Conservation (phyloP, 2,329 filamentous ascomycete species). For the Mariannaea sp. region DNA sequence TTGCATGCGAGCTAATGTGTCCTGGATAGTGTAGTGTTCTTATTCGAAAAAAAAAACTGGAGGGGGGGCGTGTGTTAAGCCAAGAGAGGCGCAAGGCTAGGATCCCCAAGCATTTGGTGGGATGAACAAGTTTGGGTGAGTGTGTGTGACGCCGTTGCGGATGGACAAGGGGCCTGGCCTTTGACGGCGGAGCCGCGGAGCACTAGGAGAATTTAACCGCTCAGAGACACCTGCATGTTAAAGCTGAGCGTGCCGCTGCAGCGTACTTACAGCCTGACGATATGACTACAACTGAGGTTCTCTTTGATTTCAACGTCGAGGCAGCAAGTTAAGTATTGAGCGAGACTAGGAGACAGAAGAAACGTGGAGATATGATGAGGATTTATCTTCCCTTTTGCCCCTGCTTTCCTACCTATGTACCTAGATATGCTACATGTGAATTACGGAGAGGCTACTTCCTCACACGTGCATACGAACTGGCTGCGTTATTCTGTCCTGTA, state of each 20-base stretch:
- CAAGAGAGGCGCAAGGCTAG: slow-evolving; percentile 5
- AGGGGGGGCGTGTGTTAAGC: slow-evolving; percentile 8
- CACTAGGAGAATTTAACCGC: slow-evolving; percentile 40
- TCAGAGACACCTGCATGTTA: slow-evolving; percentile 17
- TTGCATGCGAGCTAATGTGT: slow-evolving; percentile 16
- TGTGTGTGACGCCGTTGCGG: slow-evolving; percentile 35
- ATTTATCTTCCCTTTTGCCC: too few species aligned
- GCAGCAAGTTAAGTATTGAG: too few species aligned
- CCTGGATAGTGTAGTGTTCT: not conserved
- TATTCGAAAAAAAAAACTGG: not conserved
- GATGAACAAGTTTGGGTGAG: slow-evolving; percentile 21
- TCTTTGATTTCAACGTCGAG: too few species aligned
- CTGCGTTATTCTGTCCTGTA: too few species aligned
- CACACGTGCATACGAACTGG: too few species aligned
- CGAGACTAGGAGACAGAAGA: too few species aligned
- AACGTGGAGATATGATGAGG: too few species aligned
- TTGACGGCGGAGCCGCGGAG: slow-evolving; percentile 14
- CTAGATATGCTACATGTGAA: too few species aligned
- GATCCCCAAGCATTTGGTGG: not conserved
- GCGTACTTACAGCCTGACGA: not conserved
- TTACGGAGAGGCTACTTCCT: too few species aligned
- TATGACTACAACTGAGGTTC: too few species aligned
- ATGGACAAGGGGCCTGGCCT: slow-evolving; percentile 32
- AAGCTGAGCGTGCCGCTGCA: not conserved
- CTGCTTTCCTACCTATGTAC: too few species aligned